Percentiles rank a stretch among this genome's conserved stretches.
These are phyloP conservation scores for Candida oleophila DNA, from an alignment of 805 yeast genomes.

Conservation along the genomic window DNA sequence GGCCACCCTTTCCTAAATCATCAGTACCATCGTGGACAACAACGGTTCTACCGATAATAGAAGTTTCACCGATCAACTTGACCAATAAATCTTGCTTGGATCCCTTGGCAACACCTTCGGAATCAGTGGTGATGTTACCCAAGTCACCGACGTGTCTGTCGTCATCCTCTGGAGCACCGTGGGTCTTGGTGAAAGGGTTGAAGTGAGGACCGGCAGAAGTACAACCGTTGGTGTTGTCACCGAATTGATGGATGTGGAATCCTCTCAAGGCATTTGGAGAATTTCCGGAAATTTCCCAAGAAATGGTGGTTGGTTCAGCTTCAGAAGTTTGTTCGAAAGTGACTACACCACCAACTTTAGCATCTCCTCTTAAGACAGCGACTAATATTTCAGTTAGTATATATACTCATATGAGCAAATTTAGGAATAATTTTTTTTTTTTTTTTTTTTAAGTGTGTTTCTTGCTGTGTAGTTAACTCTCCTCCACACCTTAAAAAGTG, in stretches of 20 bases:
- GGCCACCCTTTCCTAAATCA: slow-evolving; percentile 93
- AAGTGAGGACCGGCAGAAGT: slow-evolving; percentile 98
- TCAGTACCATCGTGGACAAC: slow-evolving; percentile 92
- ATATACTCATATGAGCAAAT: not conserved
- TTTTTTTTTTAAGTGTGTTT: not conserved
- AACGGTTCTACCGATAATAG: slow-evolving; percentile 91
- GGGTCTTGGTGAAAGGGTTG: slow-evolving; percentile 83
- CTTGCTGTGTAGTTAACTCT: not conserved
- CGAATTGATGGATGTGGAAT: slow-evolving; percentile 97
- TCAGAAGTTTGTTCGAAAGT: slow-evolving; percentile 82
- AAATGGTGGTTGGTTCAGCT: slow-evolving; percentile 75
- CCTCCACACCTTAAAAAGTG: not conserved
- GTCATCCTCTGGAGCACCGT: slow-evolving; percentile 88
- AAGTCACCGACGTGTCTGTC: slow-evolving; percentile 91
- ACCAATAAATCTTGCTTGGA: slow-evolving; percentile 72
- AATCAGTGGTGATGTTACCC: slow-evolving; percentile 91
- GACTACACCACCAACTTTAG: slow-evolving; percentile 84
- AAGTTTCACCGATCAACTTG: slow-evolving; percentile 81
- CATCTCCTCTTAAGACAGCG: slow-evolving; percentile 95
- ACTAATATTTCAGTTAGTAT: slow-evolving; percentile 43
- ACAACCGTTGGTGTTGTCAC: slow-evolving; percentile 99
- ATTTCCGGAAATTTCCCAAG: slow-evolving; percentile 90
- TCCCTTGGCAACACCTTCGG: slow-evolving; percentile 89
- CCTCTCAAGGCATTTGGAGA: slow-evolving; percentile 88
- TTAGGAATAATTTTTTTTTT: not conserved